Evolutionary conservation across 257 asterid genomes (phyloP).

Genomic region (Marsdenia floribunda): DNA sequence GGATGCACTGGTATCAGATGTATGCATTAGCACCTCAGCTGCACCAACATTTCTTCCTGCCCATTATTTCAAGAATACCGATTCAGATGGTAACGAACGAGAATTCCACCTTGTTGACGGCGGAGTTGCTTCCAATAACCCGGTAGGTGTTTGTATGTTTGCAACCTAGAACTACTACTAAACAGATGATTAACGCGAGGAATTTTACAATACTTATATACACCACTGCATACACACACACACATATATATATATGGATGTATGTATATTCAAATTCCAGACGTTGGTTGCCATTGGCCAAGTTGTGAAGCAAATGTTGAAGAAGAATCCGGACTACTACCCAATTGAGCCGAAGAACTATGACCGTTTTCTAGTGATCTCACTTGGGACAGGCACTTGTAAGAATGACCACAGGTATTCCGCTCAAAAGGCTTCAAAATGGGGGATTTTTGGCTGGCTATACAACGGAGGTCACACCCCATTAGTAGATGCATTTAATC

Average conservation of each 20-base stretch:
- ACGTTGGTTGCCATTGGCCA: slow-evolving; percentile 48
- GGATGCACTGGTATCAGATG: slow-evolving; percentile 49
- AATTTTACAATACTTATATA: background rate
- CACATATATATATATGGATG: no score
- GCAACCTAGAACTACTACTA: background rate
- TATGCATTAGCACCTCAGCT: slow-evolving; percentile 58
- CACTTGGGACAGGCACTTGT: slow-evolving; percentile 52
- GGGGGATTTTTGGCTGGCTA: slow-evolving; percentile 65
- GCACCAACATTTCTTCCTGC: slow-evolving; percentile 59
- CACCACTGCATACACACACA: no score
- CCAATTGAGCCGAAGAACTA: slow-evolving; percentile 39
- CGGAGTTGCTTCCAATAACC: slow-evolving; percentile 58
- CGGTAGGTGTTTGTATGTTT: slow-evolving; percentile 31
- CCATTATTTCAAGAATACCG: slow-evolving; percentile 37
- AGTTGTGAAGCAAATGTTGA: slow-evolving; percentile 33
- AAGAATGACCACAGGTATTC: slow-evolving; percentile 32
- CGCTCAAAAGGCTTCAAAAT: slow-evolving; percentile 37
- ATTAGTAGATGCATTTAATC: slow-evolving; percentile 26
- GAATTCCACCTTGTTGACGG: slow-evolving; percentile 63
- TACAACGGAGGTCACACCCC: slow-evolving; percentile 32
- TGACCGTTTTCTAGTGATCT: slow-evolving; percentile 45
- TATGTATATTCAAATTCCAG: slow-evolving; percentile 20
- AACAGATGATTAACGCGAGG: no score
- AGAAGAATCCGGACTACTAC: slow-evolving; percentile 30
- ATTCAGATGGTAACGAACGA: slow-evolving; percentile 20